Conservation (phyloP, 257 asterid species). For the Nicotiana knightiana region DNA sequence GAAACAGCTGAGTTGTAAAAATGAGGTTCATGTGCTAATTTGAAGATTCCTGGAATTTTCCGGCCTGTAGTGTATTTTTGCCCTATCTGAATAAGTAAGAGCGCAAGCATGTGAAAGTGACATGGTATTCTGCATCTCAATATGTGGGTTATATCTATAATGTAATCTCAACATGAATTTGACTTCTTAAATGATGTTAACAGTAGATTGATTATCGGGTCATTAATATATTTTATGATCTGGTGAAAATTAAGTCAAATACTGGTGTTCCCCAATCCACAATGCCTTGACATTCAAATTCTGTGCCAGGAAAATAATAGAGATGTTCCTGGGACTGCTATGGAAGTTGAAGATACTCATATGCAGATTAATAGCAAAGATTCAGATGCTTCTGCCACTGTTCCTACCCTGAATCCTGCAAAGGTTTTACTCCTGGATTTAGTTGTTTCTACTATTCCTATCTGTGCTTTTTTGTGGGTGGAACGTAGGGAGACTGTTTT, state of each 20-base stretch:
- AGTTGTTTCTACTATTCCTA: neutral
- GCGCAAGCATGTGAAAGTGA: neutral
- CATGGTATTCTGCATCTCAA: neutral
- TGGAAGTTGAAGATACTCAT: slow-evolving; percentile 28
- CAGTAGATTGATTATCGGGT: neutral
- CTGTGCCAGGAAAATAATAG: slow-evolving; percentile 44
- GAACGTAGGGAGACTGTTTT: neutral
- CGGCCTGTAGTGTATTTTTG: neutral
- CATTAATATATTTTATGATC: neutral
- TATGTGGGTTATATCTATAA: neutral
- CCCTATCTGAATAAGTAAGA: neutral
- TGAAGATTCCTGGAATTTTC: neutral
- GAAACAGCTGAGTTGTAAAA: neutral
- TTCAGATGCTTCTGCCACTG: slow-evolving; percentile 10
- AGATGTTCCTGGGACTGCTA: slow-evolving; percentile 31
- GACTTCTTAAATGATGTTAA: neutral
- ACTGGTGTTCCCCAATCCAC: neutral
- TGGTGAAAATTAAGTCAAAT: neutral
- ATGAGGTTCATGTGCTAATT: neutral
- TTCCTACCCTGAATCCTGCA: slow-evolving; percentile 10
- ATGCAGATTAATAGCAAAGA: slow-evolving; percentile 23
- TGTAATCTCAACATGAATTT: neutral
- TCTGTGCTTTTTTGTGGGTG: neutral
- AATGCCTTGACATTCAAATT: slow-evolving; percentile 12
- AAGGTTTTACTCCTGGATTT: slow-evolving; percentile 39